These are phyloP conservation scores for Zoysia japonica DNA, from an alignment of 176 grass and related monocot genomes.

Conservation along the genomic window DNA sequence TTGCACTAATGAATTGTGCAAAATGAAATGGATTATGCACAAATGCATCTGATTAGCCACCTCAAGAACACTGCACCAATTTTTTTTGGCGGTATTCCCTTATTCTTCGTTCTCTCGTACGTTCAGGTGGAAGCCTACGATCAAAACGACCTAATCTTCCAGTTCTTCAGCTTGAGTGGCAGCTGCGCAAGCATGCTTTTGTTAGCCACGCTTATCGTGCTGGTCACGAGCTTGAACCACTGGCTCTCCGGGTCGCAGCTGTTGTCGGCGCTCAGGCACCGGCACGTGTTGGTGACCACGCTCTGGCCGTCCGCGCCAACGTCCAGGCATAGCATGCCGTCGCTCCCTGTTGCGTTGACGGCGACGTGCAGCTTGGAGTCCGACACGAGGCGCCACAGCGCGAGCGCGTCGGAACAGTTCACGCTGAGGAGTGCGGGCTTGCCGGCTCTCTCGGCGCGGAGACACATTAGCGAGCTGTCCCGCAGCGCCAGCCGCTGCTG, in stretches of 20 bases:
- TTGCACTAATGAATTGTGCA: background rate
- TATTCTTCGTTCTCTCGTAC: constrained; percentile 11
- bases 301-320: constrained; percentile 58
- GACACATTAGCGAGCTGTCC: constrained; percentile 39
- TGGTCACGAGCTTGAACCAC: constrained; percentile 85
- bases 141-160: constrained; percentile 49
- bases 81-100: background rate
- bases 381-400: constrained; percentile 61
- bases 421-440: constrained; percentile 38
- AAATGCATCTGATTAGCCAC: background rate
- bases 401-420: constrained; percentile 44
- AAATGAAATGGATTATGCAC: background rate
- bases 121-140: background rate
- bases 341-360: background rate
- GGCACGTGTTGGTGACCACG: constrained; percentile 65
- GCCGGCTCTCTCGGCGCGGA: constrained; percentile 50
- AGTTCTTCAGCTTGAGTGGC: constrained; percentile 18
- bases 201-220: constrained; percentile 39
- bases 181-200: constrained; percentile 38
- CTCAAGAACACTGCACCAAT: background rate
- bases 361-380: constrained; percentile 75
- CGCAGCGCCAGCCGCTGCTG: constrained; percentile 34
- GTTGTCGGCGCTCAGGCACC: constrained; percentile 58
- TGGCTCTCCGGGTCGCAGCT: constrained; percentile 75
- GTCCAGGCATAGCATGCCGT: constrained; percentile 61